Base-by-base conservation (phyloP, 1,284 basidiomycete species). In the Rhodofomes roseus region DNA sequence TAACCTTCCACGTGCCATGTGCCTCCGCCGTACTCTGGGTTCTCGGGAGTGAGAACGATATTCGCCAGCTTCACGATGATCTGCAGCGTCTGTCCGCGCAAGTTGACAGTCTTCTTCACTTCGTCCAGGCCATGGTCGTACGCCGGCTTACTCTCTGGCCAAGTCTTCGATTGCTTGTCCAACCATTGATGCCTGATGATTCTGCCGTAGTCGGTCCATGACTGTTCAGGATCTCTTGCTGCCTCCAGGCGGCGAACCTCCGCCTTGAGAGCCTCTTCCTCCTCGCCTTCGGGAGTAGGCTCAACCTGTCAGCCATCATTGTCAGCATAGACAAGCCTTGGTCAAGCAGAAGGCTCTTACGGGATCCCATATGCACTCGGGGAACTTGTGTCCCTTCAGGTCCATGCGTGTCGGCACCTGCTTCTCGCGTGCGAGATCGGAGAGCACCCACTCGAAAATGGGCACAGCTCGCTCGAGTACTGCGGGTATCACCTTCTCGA, bases 61-160 rank as follows among this genome's bases (percentile, higher is more conserved):
- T 79, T 81, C 0, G 79, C 78, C 5, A 83, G 70, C 66, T 84
- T 84, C 54, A 81, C 76, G 57, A 84, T 82, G 9, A 83, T 69
- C 62, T 83, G 82, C 9, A 81, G 55, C 1, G 55, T 70, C 22
- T 59, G 59, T 7, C 70, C 73, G 1, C 57, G 48, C 4, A 73
- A 55, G 18, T 51, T 43, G 2, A 27, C 68, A 66, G 22, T 54
- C 56, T 53, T 63, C 23, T 46, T 46, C 23, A 27, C 12, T 20
- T 23, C 4, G 44, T 46, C 44, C 23, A 46, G 27, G 22, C 44
- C 44, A 14, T 16, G 23, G 11, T 46, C 44, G 14, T 46, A 46
- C 11, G 22, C 23, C 7, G 44, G 44, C 44, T 46, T 46, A 23
- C 44, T 46, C 1, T 46, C 44, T 18, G 44, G 44, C 44, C 44